Evolutionary conservation across 169 alveolate species (phyloP), one percentile per base, ranked within the genome.

Genomic region (Eimeria zaria): DNA sequence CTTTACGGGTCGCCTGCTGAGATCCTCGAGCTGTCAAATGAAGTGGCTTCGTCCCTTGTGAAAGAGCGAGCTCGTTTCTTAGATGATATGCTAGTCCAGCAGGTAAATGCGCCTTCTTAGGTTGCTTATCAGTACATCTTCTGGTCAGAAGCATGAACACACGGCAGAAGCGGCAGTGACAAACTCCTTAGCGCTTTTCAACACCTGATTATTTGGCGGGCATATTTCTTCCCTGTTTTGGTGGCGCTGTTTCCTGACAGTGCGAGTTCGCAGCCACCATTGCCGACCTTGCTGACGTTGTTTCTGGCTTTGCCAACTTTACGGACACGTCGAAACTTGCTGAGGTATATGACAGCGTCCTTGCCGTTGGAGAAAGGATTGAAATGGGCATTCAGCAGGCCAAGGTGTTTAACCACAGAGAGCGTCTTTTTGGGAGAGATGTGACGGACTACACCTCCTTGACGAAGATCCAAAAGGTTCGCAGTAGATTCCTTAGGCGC

Each of bases 401-500:
- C 41, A 98, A 98, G 97, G 90, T 97, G 78, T 98, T 98, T 96
- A 99, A 98, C 95, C 97, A 98, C 84, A 91, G 99, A 85, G 99
- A 99, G 89, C 95, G 97, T 48, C 98, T 98, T 22, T 98, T 98
- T 87, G 99, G 98, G 46, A 96, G 98, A 91, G 99, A 98, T 53
- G 97, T 96, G 46, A 98, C 99, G 16, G 99, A 99, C 97, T 99
- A 98, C 96, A 91, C 99, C 36, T 95, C 96, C 48, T 97, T 98
- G 41, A 97, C 96, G 60, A 73, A 89, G 76, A 71, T 96, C 22
- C 76, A n/a, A 24, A 83, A 85, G 95, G 95, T 91, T 30, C 0
- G 87, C 8, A 55, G 7, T 22, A 55, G 36, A 12, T 58, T 22
- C 41, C 95, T 20, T 58, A 96, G 67, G 91, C 60, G 62, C 92